Evolutionary conservation across 2,329 filamentous ascomycete species (phyloP), one percentile per base, ranked within the genome.

Genomic region (Thielaviopsis populi): DNA sequence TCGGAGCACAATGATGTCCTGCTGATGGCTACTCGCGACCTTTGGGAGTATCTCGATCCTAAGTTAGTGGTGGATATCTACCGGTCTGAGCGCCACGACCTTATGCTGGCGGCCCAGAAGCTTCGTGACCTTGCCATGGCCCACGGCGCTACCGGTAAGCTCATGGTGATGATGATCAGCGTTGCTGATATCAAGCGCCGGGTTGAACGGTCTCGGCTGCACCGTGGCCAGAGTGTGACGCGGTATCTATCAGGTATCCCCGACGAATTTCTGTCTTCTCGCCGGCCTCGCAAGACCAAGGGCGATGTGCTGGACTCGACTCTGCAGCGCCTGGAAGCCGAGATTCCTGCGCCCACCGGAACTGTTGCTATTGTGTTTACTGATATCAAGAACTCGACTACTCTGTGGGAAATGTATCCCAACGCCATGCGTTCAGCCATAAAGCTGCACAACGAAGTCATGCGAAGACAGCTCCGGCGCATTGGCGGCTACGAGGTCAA

Each of bases 401-500:
- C 89, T 46, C 78, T 99, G 6, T 99, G 94, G 94, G 94, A 99
- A 74, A 91, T 90, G 63, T 95, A 92, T 72, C 90, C 91, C 0
- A 88, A 88, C 67, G 91, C 94, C 22, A 99, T 99, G 94, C 84
- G 92, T 70, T 92, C 91, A 15, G 91, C 91, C 19, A 99, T 99
- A 75, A 95, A 92, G 74, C 86, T 96, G 69, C 94, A 99, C 79
- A 99, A 99, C 73, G 91, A 96, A 70, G 84, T 96, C 56, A 95
- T 99, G 87, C 87, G 94, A 68, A 83, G 94, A 64, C 92, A 97
- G 72, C 78, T 99, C 69, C 86, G 94, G 61, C 87, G 91, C 67
- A 95, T 96, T 69, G 94, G 94, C 71, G 94, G 94, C 0, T 99
- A 96, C 71, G 94, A 99, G 75, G 94, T 99, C 74, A 99, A 99